Conservation (phyloP, 805 yeast genomes). For the Wickerhamomyces alni region DNA sequence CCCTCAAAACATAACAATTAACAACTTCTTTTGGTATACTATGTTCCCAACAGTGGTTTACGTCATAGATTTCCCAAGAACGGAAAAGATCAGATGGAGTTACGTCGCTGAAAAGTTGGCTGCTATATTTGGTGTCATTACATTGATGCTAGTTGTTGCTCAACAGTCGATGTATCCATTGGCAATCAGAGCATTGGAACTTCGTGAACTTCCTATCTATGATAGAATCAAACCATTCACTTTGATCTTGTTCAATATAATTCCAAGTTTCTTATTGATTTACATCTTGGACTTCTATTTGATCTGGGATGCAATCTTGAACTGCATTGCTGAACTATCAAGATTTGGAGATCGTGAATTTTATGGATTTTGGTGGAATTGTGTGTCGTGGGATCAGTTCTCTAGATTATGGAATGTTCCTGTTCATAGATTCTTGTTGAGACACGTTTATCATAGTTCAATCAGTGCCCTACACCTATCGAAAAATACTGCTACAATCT, state of each 20-base stretch:
- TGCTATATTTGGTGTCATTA: slow-evolving; percentile 85
- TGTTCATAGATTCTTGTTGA: slow-evolving; percentile 78
- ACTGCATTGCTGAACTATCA: slow-evolving; percentile 84
- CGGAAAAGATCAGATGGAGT: slow-evolving; percentile 56
- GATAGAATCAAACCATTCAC: slow-evolving; percentile 46
- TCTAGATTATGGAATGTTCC: slow-evolving; percentile 94
- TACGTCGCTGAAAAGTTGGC: slow-evolving; percentile 63
- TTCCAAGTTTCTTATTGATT: slow-evolving; percentile 73
- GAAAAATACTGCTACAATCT: slow-evolving; percentile 62
- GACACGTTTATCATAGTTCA: slow-evolving; percentile 93
- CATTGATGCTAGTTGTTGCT: slow-evolving; percentile 74
- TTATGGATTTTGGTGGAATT: slow-evolving; percentile 98
- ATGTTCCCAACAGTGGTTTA: slow-evolving; percentile 89
- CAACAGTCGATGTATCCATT: slow-evolving; percentile 72
- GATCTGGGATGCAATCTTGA: slow-evolving; percentile 93
- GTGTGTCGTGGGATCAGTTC: slow-evolving; percentile 88
- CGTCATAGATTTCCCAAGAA: slow-evolving; percentile 78
- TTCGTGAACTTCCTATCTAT: slow-evolving; percentile 42
- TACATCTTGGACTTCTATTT: slow-evolving; percentile 78
- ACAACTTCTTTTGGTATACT: slow-evolving; percentile 68
- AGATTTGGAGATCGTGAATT: slow-evolving; percentile 86
- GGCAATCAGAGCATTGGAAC: slow-evolving; percentile 50
- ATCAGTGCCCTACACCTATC: slow-evolving; percentile 68
- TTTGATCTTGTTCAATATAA: slow-evolving; percentile 58
- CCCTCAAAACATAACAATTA: slow-evolving; percentile 64